A percentile compares a stretch with the other conserved stretches of the same genome.
Evolutionary conservation across 2,329 filamentous ascomycete genomes (phyloP).

Genomic region (Didymella segeticola): DNA sequence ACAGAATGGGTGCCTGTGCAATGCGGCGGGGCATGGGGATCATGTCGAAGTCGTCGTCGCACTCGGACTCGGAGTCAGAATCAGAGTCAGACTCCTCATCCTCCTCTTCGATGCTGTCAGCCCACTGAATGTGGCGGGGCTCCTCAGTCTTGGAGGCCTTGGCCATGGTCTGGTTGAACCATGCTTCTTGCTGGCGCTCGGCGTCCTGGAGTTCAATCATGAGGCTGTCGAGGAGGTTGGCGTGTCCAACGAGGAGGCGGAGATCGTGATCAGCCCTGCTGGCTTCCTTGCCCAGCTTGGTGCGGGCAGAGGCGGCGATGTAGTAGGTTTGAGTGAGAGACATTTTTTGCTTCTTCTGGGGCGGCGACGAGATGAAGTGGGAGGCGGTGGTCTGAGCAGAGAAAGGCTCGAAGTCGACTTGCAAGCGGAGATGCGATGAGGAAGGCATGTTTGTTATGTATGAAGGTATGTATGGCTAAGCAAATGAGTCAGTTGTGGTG

Average conservation of each 20-base stretch:
- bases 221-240: conserved; percentile 94
- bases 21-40: conserved; percentile 51
- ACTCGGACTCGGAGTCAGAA: conserved; percentile 60
- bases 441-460: conserved; percentile 54
- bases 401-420: conserved; percentile 56
- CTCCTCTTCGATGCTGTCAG: conserved; percentile 77
- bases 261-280: conserved; percentile 92
- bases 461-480: conserved; percentile 41
- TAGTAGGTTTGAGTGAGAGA: conserved; percentile 98
- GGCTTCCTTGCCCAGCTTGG: conserved; percentile 94
- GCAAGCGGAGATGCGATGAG: conserved; percentile 54
- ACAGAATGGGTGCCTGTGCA: conserved; percentile 49
- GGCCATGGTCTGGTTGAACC: conserved; percentile 96
- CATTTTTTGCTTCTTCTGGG: conserved; percentile 79
- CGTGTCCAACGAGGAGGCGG: conserved; percentile 92
- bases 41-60: conserved; percentile 59
- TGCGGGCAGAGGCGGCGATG: conserved; percentile 93
- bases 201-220: conserved; percentile 93
- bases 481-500: conserved; percentile 59
- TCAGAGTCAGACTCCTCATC: conserved; percentile 65
- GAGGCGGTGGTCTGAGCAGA: conserved; percentile 53
- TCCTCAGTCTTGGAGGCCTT: conserved; percentile 70
- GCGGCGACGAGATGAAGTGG: conserved; percentile 51
- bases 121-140: conserved; percentile 82
- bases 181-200: conserved; percentile 92